A percentile compares a stretch with the other conserved stretches of the same genome.
These are phyloP conservation scores for Hymenoscyphus scutula DNA, from an alignment of 2,329 filamentous ascomycete species.

Conservation along the genomic window DNA sequence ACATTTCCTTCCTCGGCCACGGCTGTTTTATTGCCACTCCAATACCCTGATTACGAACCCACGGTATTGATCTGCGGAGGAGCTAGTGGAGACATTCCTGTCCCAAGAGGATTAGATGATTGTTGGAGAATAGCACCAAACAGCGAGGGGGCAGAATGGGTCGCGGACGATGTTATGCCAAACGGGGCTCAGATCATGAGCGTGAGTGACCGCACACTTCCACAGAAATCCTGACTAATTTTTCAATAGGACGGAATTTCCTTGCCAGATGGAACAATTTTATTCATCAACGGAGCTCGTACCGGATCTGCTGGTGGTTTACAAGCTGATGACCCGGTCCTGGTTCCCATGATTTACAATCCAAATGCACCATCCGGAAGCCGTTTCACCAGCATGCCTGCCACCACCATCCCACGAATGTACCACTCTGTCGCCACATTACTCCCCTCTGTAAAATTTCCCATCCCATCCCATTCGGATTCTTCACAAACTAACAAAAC, in stretches of 20 bases:
- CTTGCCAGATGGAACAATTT: background rate
- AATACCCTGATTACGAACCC: background rate
- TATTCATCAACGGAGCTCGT: slow-evolving; percentile 4
- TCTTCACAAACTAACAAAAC: background rate
- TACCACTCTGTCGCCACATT: slow-evolving; percentile 4
- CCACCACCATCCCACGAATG: background rate
- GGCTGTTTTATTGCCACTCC: background rate
- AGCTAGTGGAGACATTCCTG: background rate
- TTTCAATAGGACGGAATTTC: background rate
- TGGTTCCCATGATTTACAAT: background rate
- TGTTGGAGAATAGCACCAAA: background rate
- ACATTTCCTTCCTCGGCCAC: slow-evolving; percentile 1
- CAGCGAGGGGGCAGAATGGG: background rate
- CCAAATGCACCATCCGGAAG: background rate
- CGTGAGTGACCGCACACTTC: background rate
- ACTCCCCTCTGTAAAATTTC: background rate
- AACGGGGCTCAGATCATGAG: background rate
- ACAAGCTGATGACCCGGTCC: slow-evolving; percentile 3
- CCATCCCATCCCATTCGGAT: background rate
- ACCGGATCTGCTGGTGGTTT: slow-evolving; percentile 1
- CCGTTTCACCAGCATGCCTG: background rate
- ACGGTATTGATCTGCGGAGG: background rate
- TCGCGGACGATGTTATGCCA: background rate
- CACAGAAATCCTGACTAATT: background rate
- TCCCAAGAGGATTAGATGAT: background rate